Conservation (phyloP, 2,329 filamentous ascomycete species). For the Botrytis cinerea region DNA sequence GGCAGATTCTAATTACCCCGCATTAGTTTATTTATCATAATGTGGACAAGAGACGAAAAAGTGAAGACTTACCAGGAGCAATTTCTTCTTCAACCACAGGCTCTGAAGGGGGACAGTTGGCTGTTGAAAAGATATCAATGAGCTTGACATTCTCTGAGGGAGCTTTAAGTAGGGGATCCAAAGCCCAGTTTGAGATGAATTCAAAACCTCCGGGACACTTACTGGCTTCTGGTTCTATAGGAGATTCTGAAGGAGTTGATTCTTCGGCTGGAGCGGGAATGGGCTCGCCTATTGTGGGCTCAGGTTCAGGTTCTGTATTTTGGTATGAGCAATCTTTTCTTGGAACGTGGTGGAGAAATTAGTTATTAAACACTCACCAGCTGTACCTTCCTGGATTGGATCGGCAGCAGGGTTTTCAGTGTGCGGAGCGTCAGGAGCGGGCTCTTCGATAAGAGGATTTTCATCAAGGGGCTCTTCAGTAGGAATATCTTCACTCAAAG, state of each 20-base stretch:
- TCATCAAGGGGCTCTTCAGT: neutral
- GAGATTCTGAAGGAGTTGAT: neutral
- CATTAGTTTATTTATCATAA: conserved; percentile 15
- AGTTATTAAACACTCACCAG: neutral
- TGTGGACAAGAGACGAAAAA: neutral
- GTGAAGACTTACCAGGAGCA: neutral
- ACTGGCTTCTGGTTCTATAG: neutral
- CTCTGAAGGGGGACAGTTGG: neutral
- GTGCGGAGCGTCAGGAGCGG: neutral
- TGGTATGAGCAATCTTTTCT: neutral
- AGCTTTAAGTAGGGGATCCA: neutral
- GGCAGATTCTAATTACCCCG: conserved; percentile 1
- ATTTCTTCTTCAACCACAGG: neutral
- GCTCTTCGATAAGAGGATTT: neutral
- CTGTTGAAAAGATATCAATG: neutral
- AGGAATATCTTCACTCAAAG: neutral
- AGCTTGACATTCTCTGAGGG: neutral
- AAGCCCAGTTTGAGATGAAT: conserved; percentile 5
- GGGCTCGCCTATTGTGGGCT: neutral
- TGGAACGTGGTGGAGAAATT: neutral
- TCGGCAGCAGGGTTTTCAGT: neutral
- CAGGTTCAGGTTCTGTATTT: neutral
- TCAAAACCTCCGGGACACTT: conserved; percentile 8
- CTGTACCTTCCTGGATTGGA: neutral
- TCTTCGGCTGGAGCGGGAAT: neutral